Base-by-base conservation (phyloP, 805 yeast genomes). In the Metschnikowia henanensis region DNA sequence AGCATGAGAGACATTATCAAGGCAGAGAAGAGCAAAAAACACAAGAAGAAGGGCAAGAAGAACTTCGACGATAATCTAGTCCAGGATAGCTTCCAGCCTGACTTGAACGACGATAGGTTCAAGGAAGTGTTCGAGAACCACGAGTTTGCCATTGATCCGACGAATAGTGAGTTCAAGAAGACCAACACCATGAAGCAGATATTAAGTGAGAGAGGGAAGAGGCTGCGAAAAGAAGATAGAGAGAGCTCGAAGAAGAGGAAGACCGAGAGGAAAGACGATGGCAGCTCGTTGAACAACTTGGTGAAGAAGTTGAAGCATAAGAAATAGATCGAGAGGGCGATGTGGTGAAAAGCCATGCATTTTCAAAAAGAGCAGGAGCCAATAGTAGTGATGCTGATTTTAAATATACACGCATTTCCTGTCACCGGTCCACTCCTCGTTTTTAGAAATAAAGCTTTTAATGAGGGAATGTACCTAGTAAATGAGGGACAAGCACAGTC, bases 81-180 rank as follows among this genome's bases (percentile, higher is more conserved):
- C 5, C 79, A 70, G 47, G 79, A 70, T 37, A 68, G 64, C 22
- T 83, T 87, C 64, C 72, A 77, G 52, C 78, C 90, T 34, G 90
- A 88, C 57, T 78, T 87, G 57, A 71, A 73, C 32, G 99, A 94
- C 72, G 82, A 85, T 13, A 83, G 99, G 68, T 94, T 94, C 72
- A 76, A 76, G 36, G 95, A 85, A 52, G 73, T 90, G 51, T 88
- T 84, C 59, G 89, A 89, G 57, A 83, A 81, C 49, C 96, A 87
- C 50, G 94, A 85, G 49, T 94, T 81, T 66, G 97, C 97, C 10
- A 90, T 95, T 60, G 99, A 95, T 65, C 95, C 97, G 18, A 83
- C 95, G 17, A 81, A 76, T 58, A 86, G 95, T n/a, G 96, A 88
- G 61, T 92, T 79, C 73, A 90, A 87, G 69, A 81, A 84, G 65